A percentile compares a stretch with the other conserved stretches of the same genome.
phyloP scores from a whole-genome alignment of 2,329 filamentous ascomycete genomes.

The Xylariales sp. region DNA sequence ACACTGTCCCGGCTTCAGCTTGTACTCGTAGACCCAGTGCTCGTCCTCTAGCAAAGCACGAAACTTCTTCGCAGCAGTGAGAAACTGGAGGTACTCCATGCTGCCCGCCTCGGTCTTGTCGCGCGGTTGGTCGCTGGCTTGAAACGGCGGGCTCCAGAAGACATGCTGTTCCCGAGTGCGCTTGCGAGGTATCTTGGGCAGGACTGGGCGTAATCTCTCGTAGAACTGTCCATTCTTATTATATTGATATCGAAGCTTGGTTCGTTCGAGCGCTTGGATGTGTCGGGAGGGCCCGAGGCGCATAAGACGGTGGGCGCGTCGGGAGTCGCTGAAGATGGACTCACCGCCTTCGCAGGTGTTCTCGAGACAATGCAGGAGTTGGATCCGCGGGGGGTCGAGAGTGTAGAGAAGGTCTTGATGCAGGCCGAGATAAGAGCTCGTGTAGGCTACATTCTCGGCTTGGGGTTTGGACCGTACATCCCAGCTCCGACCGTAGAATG shows the following conservation, averaged over 20 bases:
- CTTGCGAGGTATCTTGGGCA: constrained; percentile 11
- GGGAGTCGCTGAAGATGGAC: constrained; percentile 78
- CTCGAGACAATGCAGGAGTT: constrained; percentile 83
- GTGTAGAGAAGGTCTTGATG: constrained; percentile 95
- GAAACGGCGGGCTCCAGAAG: constrained; percentile 79
- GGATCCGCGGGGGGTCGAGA: constrained; percentile 70
- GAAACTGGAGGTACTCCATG: constrained; percentile 31
- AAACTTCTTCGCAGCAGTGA: constrained; percentile 50
- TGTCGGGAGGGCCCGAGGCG: too few species aligned
- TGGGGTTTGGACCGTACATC: constrained; percentile 78
- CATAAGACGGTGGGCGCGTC: constrained; percentile 50
- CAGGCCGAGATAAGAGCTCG: constrained; percentile 72
- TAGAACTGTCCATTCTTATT: constrained; percentile 60
- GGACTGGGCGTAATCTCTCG: constrained; percentile 50
- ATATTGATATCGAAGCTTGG: constrained; percentile 55
- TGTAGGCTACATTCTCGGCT: constrained; percentile 91
- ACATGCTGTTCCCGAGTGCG: too few species aligned
- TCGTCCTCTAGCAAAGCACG: constrained; percentile 52
- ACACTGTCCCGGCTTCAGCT: constrained; percentile 76
- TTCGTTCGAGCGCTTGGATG: constrained; percentile 35
- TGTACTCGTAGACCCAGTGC: constrained; percentile 61
- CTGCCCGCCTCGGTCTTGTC: not conserved
- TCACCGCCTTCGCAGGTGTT: constrained; percentile 77
- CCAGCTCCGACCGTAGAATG: constrained; percentile 89
- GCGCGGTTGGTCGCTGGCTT: constrained; percentile 39